Evolutionary conservation across 2,329 filamentous ascomycete genomes (phyloP), one percentile per base, ranked within the genome.

Genomic region (Aspergillus novoparasiticus): DNA sequence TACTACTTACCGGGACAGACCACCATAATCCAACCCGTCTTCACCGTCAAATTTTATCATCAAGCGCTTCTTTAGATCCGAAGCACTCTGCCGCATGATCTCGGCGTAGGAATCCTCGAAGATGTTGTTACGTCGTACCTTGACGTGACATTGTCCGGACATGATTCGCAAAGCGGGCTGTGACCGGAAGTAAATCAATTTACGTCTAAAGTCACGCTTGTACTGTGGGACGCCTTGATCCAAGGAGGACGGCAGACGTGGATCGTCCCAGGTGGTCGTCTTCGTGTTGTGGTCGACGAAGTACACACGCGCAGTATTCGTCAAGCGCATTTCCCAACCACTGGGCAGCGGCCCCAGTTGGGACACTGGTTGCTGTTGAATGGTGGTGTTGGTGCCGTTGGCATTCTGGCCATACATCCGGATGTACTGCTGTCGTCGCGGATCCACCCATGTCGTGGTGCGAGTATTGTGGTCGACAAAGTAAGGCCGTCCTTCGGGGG

Each of bases 21-120:
- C 95, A 78, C 95, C 95, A 75, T 99, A 99, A 80, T 99, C 95
- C 65, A 99, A 83, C 80, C 95, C 95, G 73, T 99, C 95, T 82
- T 99, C 95, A 56, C 95, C 95, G 71, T 99, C 95, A 71, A 99
- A 99, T 82, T 99, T 99, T 81, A 99, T 97, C 95, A 99, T 99
- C 68, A 99, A 81, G 56, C 95, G 89, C 83, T 99, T 99, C 89
- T 99, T 99, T 67, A 99, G 82, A 78, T 99, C 95, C 19, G 91
- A 94, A 57, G 95, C 92, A 64, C 92, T 96, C 81, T 98, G 95
- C 58, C 94, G 89, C 84, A 97, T 97, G 71, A 99, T 97, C 80
- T 99, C 95, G 69, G 95, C 94, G 79, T 98, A 99, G 0, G 94
- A 97, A 77, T 99, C 95, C 79, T 99, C 95, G 72, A 99, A 99